phyloP scores from a whole-genome alignment of 1,139 yeast species.

The Taiozyma onychis region DNA sequence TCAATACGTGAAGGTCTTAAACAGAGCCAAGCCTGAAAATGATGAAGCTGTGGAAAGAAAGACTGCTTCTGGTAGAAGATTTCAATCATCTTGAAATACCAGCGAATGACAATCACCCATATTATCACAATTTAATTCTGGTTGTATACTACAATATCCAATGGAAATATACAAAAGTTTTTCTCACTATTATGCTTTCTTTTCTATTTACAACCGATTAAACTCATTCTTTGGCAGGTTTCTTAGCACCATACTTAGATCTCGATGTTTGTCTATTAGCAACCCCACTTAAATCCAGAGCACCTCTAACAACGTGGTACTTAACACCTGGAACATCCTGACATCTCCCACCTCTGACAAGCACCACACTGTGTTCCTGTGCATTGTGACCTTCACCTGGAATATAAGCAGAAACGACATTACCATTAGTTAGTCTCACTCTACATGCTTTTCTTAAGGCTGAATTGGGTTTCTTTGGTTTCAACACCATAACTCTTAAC shows the following conservation, averaged over 20 bases:
- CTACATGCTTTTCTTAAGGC: constrained; percentile 97
- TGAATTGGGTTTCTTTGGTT: constrained; percentile 97
- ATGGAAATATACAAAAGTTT: not conserved
- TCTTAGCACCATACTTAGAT: constrained; percentile 91
- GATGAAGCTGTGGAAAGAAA: constrained; percentile 69
- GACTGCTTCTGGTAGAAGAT: constrained; percentile 81
- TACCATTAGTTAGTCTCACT: constrained; percentile 89
- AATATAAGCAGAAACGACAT: constrained; percentile 83
- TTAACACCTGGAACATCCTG: constrained; percentile 99
- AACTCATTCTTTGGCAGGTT: constrained; percentile 47
- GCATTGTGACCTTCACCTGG: constrained; percentile 99
- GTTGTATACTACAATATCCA: not conserved
- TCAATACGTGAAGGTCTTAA: constrained; percentile 89
- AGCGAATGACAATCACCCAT: not conserved
- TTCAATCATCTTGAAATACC: constrained; percentile 23
- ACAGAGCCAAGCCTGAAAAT: constrained; percentile 94
- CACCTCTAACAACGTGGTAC: constrained; percentile 91
- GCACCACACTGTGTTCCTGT: constrained; percentile 95
- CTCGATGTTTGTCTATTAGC: constrained; percentile 88
- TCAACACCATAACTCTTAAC: constrained; percentile 87
- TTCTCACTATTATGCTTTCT: not conserved
- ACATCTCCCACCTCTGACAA: constrained; percentile 95
- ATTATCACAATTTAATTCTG: not conserved
- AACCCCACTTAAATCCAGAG: constrained; percentile 90
- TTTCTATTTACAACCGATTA: constrained; percentile 16